These are phyloP conservation scores for Pezicula neosporulosa DNA, from an alignment of 2,329 filamentous ascomycete genomes.

Conservation along the genomic window DNA sequence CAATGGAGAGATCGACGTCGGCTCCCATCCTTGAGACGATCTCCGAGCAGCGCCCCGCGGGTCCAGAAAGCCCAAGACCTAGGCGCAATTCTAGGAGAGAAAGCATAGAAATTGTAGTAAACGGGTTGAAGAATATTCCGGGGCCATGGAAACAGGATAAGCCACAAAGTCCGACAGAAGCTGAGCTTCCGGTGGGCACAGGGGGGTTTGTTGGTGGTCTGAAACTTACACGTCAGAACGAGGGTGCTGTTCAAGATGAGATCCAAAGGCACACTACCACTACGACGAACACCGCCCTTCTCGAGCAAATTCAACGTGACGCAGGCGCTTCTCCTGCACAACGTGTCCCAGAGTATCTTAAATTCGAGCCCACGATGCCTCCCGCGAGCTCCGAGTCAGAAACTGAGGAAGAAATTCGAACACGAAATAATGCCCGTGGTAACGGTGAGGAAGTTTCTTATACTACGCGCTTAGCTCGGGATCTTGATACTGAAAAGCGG, in stretches of 20 bases:
- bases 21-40: conserved; percentile 4
- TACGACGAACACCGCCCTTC: neutral
- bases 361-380: neutral
- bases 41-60: neutral
- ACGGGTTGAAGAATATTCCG: conserved; percentile 12
- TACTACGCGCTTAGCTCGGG: neutral
- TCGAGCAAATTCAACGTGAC: conserved; percentile 1
- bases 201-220: conserved; percentile 27
- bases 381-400: neutral
- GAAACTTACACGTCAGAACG: conserved; percentile 23
- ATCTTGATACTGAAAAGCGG: neutral
- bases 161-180: neutral
- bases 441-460: conserved; percentile 4
- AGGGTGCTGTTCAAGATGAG: conserved; percentile 14
- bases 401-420: neutral
- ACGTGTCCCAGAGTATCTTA: neutral
- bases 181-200: conserved; percentile 1
- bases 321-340: neutral
- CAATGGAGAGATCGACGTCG: conserved; percentile 12
- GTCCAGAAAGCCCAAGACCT: conserved; percentile 1
- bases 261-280: conserved; percentile 7
- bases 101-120: conserved; percentile 20
- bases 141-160: conserved; percentile 11
- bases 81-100: conserved; percentile 11
- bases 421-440: conserved; percentile 4